phyloP scores from a whole-genome alignment of 441 rosid species.

The Daphne laureola region DNA sequence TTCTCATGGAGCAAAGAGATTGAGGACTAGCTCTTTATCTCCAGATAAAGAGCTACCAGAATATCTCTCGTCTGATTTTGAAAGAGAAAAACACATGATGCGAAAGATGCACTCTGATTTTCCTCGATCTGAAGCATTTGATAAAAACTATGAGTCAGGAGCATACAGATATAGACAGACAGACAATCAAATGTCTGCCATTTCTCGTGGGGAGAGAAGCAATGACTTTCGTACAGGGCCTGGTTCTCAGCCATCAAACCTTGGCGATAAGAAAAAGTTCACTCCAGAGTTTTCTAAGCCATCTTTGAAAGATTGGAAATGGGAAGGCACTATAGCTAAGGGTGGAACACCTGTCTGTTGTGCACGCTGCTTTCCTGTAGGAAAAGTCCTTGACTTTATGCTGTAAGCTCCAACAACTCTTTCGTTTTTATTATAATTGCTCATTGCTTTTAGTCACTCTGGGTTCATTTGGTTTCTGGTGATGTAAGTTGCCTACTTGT shows the following conservation, averaged over 20 bases:
- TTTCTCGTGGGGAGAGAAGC: conserved; percentile 39
- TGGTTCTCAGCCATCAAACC: conserved; percentile 31
- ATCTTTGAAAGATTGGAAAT: conserved; percentile 82
- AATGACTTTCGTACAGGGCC: conserved; percentile 36
- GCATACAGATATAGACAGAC: conserved; percentile 43
- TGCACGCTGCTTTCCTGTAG: conserved; percentile 93
- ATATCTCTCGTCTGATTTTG: conserved; percentile 51
- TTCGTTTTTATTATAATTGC: not conserved
- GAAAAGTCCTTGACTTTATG: conserved; percentile 74
- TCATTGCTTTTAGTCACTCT: too few relatives aligned
- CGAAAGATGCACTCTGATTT: conserved; percentile 47
- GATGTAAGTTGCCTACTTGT: too few relatives aligned
- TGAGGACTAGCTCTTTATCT: conserved; percentile 54
- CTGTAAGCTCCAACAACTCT: conserved; percentile 45
- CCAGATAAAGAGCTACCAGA: conserved; percentile 67
- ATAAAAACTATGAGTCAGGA: conserved; percentile 35
- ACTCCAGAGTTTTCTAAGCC: conserved; percentile 49
- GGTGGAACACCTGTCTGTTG: conserved; percentile 92
- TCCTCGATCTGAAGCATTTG: conserved; percentile 41
- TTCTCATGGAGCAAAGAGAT: conserved; percentile 57
- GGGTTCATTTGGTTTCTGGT: too few relatives aligned
- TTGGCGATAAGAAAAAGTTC: conserved; percentile 51
- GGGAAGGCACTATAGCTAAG: conserved; percentile 98
- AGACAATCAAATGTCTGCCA: conserved; percentile 26
- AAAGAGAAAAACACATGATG: conserved; percentile 42